Conservation (phyloP, 169 alveolate genomes). For the Plasmodium falciparum region DNA sequence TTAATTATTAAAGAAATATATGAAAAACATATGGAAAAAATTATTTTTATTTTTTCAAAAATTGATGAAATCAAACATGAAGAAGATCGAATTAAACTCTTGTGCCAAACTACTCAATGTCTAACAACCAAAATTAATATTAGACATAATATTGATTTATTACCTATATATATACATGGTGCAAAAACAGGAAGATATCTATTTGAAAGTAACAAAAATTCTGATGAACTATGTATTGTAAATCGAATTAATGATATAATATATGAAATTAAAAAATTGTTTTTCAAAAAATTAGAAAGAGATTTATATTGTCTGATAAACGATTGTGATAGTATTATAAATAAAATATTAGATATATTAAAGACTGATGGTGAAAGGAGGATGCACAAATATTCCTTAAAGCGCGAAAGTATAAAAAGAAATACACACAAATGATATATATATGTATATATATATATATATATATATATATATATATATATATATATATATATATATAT, state of each 20-base stretch:
- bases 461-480: neutral
- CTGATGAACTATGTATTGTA: slow-evolving; percentile 44
- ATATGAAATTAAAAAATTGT: slow-evolving; percentile 51
- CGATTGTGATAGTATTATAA: slow-evolving; percentile 51
- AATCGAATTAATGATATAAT: slow-evolving; percentile 55
- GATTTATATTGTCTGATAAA: slow-evolving; percentile 45
- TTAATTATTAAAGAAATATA: slow-evolving; percentile 76
- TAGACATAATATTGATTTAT: slow-evolving; percentile 75
- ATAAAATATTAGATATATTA: slow-evolving; percentile 39
- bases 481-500: neutral
- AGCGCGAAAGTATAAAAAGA: slow-evolving; percentile 32
- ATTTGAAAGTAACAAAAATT: slow-evolving; percentile 22
- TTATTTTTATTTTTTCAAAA: slow-evolving; percentile 79
- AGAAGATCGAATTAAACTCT: slow-evolving; percentile 79
- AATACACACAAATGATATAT: no score
- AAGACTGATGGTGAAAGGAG: slow-evolving; percentile 54
- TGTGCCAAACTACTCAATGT: slow-evolving; percentile 81
- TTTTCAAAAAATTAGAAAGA: slow-evolving; percentile 53
- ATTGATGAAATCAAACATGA: slow-evolving; percentile 82
- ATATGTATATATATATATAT: neutral
- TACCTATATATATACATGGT: slow-evolving; percentile 77
- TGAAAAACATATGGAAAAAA: slow-evolving; percentile 78
- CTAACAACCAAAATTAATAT: slow-evolving; percentile 71
- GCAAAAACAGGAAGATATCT: slow-evolving; percentile 78
- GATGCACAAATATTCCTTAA: slow-evolving; percentile 38